Evolutionary conservation across 176 grass and related monocot species (phyloP).

Genomic region (Aegilops umbellulata): DNA sequence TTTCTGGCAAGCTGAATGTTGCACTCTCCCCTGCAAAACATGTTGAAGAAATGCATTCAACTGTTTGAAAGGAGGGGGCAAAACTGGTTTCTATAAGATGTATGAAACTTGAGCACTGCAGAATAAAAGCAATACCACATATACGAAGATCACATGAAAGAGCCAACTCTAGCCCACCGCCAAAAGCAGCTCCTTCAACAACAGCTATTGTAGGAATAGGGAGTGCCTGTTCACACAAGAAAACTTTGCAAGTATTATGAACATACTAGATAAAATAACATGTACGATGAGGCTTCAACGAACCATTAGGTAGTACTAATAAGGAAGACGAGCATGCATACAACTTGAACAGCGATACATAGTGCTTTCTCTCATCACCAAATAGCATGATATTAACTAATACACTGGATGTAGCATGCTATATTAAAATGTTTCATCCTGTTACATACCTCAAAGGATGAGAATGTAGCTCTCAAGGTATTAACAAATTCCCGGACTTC

Average conservation of each 20-base stretch:
- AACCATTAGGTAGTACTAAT: neutral
- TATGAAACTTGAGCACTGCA: neutral
- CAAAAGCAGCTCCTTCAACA: constrained; percentile 87
- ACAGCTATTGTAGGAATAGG: constrained; percentile 79
- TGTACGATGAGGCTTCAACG: neutral
- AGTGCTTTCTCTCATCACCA: neutral
- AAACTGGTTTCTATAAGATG: neutral
- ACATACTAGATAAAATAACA: neutral
- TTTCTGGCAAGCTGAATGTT: constrained; percentile 89
- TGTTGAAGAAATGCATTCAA: neutral
- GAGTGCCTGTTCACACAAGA: constrained; percentile 55
- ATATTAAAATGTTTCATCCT: neutral
- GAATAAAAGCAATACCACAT: constrained; percentile 57
- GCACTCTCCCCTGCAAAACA: constrained; percentile 57
- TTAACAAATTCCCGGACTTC: constrained; percentile 81
- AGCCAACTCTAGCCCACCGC: constrained; percentile 83
- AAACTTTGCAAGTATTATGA: constrained; percentile 10
- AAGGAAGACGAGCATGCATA: neutral
- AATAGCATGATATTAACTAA: neutral
- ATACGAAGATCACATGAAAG: constrained; percentile 91
- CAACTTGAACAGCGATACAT: neutral
- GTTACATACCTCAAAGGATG: constrained; percentile 71
- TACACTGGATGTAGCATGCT: neutral
- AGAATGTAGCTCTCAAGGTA: constrained; percentile 83
- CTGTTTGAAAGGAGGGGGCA: neutral